Base-by-base conservation (phyloP, 2,329 filamentous ascomycete species). In the Coleophoma cylindrospora region DNA sequence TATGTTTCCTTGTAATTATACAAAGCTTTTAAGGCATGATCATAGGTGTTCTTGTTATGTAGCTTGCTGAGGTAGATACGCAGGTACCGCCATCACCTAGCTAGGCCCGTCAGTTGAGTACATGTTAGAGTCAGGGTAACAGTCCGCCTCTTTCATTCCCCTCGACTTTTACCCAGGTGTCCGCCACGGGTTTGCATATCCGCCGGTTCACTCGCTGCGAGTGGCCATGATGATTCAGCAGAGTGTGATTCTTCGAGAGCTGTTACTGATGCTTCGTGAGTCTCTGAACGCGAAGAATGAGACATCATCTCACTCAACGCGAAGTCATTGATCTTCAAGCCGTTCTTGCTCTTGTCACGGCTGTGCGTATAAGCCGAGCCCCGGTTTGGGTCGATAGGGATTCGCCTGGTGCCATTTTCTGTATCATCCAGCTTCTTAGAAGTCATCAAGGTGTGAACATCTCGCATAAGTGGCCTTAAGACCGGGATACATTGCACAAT, bases 401-500 rank as follows among this genome's bases (percentile, higher is more conserved):
- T 15, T n/a, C 13, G n/a, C 37, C 37, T 10, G 36, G 37, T n/a
- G 11, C 37, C 37, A 13, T 19, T 9, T 9, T 40, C 37, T 19
- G 37, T 13, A 4, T 40, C 37, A 12, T 19, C 19, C 37, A 40
- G 37, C 10, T 12, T 13, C 37, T 6, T 66, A 3, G 66, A 70
- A 3, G 66, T 67, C 32, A 73, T 50, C 0, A 68, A 67, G 1
- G 66, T 67, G 50, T 68, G 65, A 9, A 72, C 61, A 34, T 74
- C 69, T 40, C 68, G 66, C 36, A 79, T 54, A 19, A 79, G 67
- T 0, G 75, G 73, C 9, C 76, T 70, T 8, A 79, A 57, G 14
- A 79, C 70, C 2, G 76, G 76, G 2, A 79, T 72, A 51, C 74
- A 79, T 55, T 78, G 75, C 4, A 78, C 76, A 40, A 79, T 77